Conservation (phyloP, 2,329 filamentous ascomycete species). For the Lasiodiplodia theobromae region DNA sequence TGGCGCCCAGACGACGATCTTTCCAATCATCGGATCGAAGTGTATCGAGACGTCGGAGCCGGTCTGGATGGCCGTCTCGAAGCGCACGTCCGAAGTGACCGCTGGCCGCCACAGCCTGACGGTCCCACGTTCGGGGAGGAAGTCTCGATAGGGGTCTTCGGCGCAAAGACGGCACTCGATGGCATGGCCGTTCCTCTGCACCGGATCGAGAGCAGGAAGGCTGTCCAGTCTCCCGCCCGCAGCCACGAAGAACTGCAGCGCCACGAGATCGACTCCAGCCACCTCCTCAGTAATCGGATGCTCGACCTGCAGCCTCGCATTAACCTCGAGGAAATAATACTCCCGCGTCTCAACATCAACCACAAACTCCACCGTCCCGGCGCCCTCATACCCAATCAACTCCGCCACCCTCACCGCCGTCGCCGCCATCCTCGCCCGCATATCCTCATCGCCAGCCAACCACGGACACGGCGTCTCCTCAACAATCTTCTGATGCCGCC, state of each 20-base stretch:
- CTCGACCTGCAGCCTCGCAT: constrained; percentile 65
- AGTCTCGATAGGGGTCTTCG: constrained; percentile 65
- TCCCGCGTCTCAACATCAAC: constrained; percentile 79
- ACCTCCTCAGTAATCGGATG: constrained; percentile 66
- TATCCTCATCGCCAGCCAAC: constrained; percentile 51
- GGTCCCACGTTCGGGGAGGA: constrained; percentile 64
- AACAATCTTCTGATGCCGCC: constrained; percentile 88
- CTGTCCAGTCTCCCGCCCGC: constrained; percentile 56
- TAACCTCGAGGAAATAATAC: constrained; percentile 74
- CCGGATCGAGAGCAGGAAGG: constrained; percentile 48
- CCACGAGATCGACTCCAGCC: constrained; percentile 61
- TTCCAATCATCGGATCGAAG: constrained; percentile 66
- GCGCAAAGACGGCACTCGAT: constrained; percentile 64
- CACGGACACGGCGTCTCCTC: constrained; percentile 86
- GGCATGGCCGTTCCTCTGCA: constrained; percentile 54
- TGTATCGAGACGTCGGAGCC: constrained; percentile 64
- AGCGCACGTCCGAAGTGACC: constrained; percentile 61
- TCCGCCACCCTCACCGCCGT: constrained; percentile 71
- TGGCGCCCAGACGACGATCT: constrained; percentile 62
- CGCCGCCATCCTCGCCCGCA: constrained; percentile 65
- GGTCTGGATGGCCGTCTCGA: constrained; percentile 70
- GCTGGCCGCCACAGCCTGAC: constrained; percentile 46
- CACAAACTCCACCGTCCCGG: constrained; percentile 89
- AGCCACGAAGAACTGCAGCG: constrained; percentile 63
- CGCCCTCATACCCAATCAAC: constrained; percentile 73